These are phyloP conservation scores for Hyphopichia homilentoma DNA, from an alignment of 805 yeast genomes.

Conservation along the genomic window DNA sequence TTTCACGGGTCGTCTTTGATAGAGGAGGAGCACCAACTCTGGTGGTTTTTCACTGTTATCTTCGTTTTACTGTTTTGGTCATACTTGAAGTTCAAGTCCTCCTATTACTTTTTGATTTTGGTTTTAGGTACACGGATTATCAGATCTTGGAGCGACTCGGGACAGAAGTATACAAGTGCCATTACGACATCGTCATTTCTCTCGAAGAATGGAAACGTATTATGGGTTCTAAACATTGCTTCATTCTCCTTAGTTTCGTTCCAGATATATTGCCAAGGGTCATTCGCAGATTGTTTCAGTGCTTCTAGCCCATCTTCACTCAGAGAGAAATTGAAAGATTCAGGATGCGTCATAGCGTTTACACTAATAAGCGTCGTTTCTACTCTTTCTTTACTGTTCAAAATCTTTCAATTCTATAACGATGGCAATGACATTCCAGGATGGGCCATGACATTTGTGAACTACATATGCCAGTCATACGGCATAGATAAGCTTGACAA, in stretches of 20 bases:
- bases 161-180: slow-evolving; percentile 65
- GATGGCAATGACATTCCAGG: slow-evolving; percentile 55
- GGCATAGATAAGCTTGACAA: slow-evolving; percentile 19
- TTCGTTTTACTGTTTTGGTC: slow-evolving; percentile 8
- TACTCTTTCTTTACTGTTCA: slow-evolving; percentile 48
- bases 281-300: slow-evolving; percentile 16
- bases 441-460: slow-evolving; percentile 20
- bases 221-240: slow-evolving; percentile 47
- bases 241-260: slow-evolving; percentile 31
- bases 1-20: slow-evolving; percentile 77
- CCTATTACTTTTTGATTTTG: slow-evolving; percentile 8
- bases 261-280: slow-evolving; percentile 21
- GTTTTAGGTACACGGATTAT: slow-evolving; percentile 49
- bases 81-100: slow-evolving; percentile 4
- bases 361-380: slow-evolving; percentile 44
- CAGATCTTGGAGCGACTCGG: slow-evolving; percentile 85
- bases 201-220: slow-evolving; percentile 19
- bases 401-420: slow-evolving; percentile 47
- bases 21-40: slow-evolving; percentile 93
- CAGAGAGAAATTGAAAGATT: slow-evolving; percentile 9
- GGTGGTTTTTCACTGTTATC: slow-evolving; percentile 62
- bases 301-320: too few relatives aligned
- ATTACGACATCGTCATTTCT: slow-evolving; percentile 42
- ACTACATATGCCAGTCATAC: slow-evolving; percentile 27
- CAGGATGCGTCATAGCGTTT: slow-evolving; percentile 37